Percentiles rank a stretch among this genome's conserved stretches.
Evolutionary conservation across 495 filamentous ascomycete species (phyloP).

Genomic region (Lichenothelia convexa): DNA sequence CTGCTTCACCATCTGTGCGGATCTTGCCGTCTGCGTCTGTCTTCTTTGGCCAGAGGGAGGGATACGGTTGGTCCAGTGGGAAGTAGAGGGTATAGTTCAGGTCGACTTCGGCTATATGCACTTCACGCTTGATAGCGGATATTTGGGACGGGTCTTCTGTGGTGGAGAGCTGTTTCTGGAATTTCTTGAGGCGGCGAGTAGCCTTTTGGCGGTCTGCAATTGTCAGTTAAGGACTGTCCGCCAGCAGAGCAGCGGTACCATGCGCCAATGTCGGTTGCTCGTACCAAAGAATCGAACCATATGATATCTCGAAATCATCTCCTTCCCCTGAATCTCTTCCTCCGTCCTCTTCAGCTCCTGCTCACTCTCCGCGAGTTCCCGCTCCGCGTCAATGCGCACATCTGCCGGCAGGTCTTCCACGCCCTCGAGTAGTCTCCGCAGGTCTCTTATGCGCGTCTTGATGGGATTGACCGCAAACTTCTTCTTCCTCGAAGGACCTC

Average conservation of each 20-base stretch:
- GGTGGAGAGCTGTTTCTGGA: constrained; percentile 19
- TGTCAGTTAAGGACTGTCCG: not conserved
- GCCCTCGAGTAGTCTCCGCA: constrained; percentile 42
- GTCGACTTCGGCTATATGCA: constrained; percentile 41
- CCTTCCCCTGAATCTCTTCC: constrained; percentile 40
- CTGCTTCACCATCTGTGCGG: constrained; percentile 9
- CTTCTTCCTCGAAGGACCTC: too few relatives aligned
- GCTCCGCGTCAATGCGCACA: constrained; percentile 56
- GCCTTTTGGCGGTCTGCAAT: constrained; percentile 68
- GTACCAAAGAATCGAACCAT: constrained; percentile 82
- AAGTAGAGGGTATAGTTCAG: constrained; percentile 69
- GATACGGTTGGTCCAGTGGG: constrained; percentile 62
- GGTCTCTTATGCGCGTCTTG: constrained; percentile 42
- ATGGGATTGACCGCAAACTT: constrained; percentile 22
- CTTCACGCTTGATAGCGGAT: not conserved
- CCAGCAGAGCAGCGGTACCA: not conserved
- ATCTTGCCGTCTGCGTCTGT: constrained; percentile 10
- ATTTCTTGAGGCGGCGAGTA: constrained; percentile 31
- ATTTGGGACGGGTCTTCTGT: not conserved
- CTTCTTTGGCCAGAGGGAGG: constrained; percentile 48
- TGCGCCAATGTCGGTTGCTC: constrained; percentile 3
- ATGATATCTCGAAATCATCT: constrained; percentile 76
- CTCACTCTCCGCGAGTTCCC: constrained; percentile 59
- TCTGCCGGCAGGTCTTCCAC: constrained; percentile 50
- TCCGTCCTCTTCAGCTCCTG: constrained; percentile 42